phyloP scores from a whole-genome alignment of 805 yeast genomes.

The Tetrapisispora iriomotensis region DNA sequence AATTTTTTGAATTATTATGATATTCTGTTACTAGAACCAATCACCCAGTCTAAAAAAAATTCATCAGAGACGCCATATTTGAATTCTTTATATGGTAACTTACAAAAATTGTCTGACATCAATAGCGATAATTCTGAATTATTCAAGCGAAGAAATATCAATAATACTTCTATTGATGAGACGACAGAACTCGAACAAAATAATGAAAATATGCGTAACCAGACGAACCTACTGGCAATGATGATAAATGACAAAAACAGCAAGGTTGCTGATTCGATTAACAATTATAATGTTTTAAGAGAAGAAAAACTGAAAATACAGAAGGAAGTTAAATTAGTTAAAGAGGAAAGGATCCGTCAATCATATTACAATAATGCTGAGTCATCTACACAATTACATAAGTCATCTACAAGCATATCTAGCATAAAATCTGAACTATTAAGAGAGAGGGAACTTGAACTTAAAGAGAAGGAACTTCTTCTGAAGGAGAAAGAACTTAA shows the following conservation, averaged over 20 bases:
- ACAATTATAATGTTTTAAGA: neutral
- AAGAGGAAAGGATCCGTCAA: neutral
- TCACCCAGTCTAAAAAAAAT: constrained; percentile 74
- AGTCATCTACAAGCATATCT: neutral
- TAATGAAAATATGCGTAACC: constrained; percentile 9
- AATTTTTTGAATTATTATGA: constrained; percentile 48
- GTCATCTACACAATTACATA: neutral
- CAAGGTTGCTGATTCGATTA: constrained; percentile 1
- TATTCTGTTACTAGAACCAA: constrained; percentile 71
- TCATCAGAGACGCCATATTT: constrained; percentile 80
- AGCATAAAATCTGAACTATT: constrained; percentile 8
- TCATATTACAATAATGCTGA: neutral
- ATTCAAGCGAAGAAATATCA: constrained; percentile 14
- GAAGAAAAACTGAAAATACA: constrained; percentile 26
- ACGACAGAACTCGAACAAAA: neutral
- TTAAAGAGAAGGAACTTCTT: constrained; percentile 21
- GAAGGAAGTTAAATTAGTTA: constrained; percentile 10
- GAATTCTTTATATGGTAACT: constrained; percentile 71
- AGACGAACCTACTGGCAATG: constrained; percentile 10
- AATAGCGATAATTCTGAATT: constrained; percentile 33
- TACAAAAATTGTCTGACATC: constrained; percentile 49
- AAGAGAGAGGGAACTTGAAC: constrained; percentile 22
- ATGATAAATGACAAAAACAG: constrained; percentile 5
- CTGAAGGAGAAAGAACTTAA: constrained; percentile 26
- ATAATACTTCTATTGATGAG: constrained; percentile 39